Conservation (phyloP, 2,329 filamentous ascomycete species). For the Aspergillus tanneri region DNA sequence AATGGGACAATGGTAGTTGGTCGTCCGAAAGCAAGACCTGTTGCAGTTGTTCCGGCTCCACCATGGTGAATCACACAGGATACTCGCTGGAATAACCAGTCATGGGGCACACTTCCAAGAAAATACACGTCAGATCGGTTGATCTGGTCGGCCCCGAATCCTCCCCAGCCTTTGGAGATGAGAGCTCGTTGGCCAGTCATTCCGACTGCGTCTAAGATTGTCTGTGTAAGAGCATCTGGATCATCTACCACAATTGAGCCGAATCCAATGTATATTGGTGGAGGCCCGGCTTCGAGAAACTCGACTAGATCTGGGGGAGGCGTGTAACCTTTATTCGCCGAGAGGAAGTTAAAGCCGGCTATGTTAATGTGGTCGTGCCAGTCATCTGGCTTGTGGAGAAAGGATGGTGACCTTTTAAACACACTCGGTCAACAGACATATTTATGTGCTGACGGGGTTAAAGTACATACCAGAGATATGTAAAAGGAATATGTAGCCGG, state of each 20-base stretch:
- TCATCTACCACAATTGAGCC: conserved; percentile 77
- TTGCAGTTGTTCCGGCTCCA: conserved; percentile 79
- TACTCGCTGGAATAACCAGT: conserved; percentile 80
- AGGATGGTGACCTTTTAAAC: conserved; percentile 58
- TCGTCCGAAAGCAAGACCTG: conserved; percentile 71
- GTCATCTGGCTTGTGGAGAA: conserved; percentile 73
- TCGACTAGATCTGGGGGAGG: conserved; percentile 62
- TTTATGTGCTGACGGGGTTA: not conserved
- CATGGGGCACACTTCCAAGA: conserved; percentile 80
- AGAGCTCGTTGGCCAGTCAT: conserved; percentile 69
- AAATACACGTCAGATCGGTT: conserved; percentile 70
- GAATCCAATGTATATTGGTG: conserved; percentile 77
- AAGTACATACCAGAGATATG: conserved; percentile 70
- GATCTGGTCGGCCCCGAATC: conserved; percentile 68
- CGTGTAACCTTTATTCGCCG: conserved; percentile 64
- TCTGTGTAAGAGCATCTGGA: conserved; percentile 65
- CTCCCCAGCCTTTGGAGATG: conserved; percentile 83
- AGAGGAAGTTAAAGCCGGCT: conserved; percentile 72
- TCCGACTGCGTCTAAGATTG: conserved; percentile 69
- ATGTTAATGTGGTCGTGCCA: conserved; percentile 72
- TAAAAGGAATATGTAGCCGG: conserved; percentile 74
- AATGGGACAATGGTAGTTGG: conserved; percentile 82
- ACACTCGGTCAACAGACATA: no score
- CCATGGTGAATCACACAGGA: conserved; percentile 81
- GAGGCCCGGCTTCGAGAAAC: conserved; percentile 65